phyloP scores from a whole-genome alignment of 306 rosid genomes.

The Vigna mungo region DNA sequence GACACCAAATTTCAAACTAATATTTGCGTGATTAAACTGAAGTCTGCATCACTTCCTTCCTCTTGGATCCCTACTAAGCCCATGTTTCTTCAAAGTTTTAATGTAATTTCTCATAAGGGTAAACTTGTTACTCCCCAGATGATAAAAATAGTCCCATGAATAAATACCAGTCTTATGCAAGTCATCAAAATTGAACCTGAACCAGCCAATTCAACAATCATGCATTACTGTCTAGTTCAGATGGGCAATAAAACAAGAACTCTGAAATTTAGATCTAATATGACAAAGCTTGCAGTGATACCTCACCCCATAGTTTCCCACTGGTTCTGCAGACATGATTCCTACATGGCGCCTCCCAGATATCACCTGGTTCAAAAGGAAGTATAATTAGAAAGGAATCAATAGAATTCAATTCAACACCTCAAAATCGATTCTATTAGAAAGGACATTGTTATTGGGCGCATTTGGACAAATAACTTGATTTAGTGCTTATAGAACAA shows the following conservation, averaged over 20 bases:
- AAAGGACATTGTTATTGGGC: not conserved
- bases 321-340: slow-evolving; percentile 86
- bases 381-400: slow-evolving; percentile 23
- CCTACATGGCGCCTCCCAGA: slow-evolving; percentile 78
- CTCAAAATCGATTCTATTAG: not conserved
- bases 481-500: not conserved
- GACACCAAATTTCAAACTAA: slow-evolving; percentile 40
- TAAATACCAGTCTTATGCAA: slow-evolving; percentile 89
- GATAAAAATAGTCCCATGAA: slow-evolving; percentile 83
- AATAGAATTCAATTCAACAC: slow-evolving; percentile 13
- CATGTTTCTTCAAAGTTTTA: slow-evolving; percentile 70
- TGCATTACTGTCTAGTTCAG: slow-evolving; percentile 14
- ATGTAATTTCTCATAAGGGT: slow-evolving; percentile 74
- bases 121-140: slow-evolving; percentile 80
- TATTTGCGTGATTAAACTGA: slow-evolving; percentile 13
- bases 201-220: slow-evolving; percentile 41
- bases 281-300: slow-evolving; percentile 46
- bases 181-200: slow-evolving; percentile 83
- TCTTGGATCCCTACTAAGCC: slow-evolving; percentile 76
- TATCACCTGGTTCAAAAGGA: slow-evolving; percentile 60
- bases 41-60: slow-evolving; percentile 64
- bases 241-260: slow-evolving; percentile 8
- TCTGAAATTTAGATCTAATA: slow-evolving; percentile 12
- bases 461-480: not conserved
- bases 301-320: slow-evolving; percentile 96